A percentile compares a stretch with the other conserved stretches of the same genome.
Evolutionary conservation across 805 yeast genomes (phyloP).

Genomic region (Candida cerambycidarum): DNA sequence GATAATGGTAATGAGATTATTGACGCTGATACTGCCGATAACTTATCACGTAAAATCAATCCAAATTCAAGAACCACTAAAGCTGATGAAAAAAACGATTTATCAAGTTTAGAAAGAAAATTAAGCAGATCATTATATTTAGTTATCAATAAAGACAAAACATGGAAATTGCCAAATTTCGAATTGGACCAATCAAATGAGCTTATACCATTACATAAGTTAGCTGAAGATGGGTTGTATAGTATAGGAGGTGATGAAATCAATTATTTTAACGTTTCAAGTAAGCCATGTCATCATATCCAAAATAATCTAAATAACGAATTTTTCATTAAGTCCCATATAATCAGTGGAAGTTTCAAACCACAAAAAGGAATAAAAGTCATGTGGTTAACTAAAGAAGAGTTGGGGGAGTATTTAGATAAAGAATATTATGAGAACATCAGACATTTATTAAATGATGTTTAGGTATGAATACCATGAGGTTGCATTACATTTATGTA

Average conservation of each 20-base stretch:
- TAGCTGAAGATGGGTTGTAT: conserved; percentile 75
- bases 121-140: conserved; percentile 80
- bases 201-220: conserved; percentile 56
- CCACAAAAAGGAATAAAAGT: conserved; percentile 46
- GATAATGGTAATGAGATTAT: conserved; percentile 28
- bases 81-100: conserved; percentile 68
- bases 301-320: conserved; percentile 48
- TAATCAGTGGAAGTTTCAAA: conserved; percentile 76
- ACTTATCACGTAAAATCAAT: conserved; percentile 64
- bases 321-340: conserved; percentile 82
- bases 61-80: conserved; percentile 72
- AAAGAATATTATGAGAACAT: conserved; percentile 57
- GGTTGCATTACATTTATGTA: background rate
- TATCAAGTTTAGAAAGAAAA: conserved; percentile 71
- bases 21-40: conserved; percentile 42
- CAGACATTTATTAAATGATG: conserved; percentile 46
- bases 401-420: conserved; percentile 55
- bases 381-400: conserved; percentile 86
- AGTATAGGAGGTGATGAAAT: conserved; percentile 70
- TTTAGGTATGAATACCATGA: conserved; percentile 20
- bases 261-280: conserved; percentile 90
- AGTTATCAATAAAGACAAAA: conserved; percentile 48
- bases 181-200: conserved; percentile 24
- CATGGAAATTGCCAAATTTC: conserved; percentile 87
- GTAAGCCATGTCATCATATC: conserved; percentile 76